Percentiles rank a stretch among this genome's conserved stretches.
phyloP scores from a whole-genome alignment of 768 basidiomycete genomes.

The Pisolithus microcarpus region DNA sequence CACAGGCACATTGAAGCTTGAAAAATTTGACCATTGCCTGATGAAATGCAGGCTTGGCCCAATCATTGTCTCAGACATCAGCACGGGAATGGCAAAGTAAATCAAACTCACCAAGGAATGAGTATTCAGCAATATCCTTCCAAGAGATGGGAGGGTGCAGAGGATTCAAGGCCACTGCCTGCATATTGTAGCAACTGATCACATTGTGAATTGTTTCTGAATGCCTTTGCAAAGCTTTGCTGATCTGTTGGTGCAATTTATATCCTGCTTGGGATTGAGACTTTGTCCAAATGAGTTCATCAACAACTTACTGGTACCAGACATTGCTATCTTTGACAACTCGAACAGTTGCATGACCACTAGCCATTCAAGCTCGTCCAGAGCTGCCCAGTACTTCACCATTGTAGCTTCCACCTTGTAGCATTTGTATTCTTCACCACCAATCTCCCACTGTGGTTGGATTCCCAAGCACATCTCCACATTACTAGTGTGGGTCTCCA shows the following conservation, averaged over 20 bases:
- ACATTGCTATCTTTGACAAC: too few relatives aligned
- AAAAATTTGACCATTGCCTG: too few relatives aligned
- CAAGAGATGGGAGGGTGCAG: not conserved
- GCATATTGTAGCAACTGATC: not conserved
- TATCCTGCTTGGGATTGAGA: not conserved
- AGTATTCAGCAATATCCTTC: slow-evolving; percentile 4
- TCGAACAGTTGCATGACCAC: not conserved
- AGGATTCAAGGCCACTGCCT: not conserved
- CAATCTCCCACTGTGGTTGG: not conserved
- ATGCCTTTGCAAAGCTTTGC: not conserved
- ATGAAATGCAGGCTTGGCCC: too few relatives aligned
- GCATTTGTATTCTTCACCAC: not conserved
- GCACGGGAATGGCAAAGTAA: not conserved
- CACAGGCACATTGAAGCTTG: slow-evolving; percentile 16
- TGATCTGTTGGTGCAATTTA: slow-evolving; percentile 4
- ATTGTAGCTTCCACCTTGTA: not conserved
- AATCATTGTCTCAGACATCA: too few relatives aligned
- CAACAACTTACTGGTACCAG: not conserved
- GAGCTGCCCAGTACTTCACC: not conserved
- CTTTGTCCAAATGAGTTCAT: not conserved
- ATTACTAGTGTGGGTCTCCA: too few relatives aligned
- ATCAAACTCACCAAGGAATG: slow-evolving; percentile 4
- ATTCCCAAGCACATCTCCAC: too few relatives aligned
- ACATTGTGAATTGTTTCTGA: not conserved
- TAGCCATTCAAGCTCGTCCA: not conserved